Percentiles rank a stretch among this genome's conserved stretches.
Evolutionary conservation across 176 grass and related monocot genomes (phyloP).

Genomic region (Bonia amplexicaulis): DNA sequence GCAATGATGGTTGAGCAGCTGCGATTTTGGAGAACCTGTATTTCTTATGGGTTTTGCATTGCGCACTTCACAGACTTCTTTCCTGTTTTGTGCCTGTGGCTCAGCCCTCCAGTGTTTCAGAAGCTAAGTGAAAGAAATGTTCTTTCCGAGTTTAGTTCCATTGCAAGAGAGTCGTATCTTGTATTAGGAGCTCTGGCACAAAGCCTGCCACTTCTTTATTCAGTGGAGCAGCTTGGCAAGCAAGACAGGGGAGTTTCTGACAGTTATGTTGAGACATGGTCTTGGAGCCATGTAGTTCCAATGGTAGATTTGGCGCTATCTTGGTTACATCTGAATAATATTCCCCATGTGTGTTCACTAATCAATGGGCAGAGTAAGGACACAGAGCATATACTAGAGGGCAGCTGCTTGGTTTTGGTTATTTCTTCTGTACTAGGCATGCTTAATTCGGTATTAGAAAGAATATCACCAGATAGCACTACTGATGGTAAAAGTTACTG

Average conservation of each 20-base stretch:
- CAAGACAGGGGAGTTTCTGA: slow-evolving; percentile 30
- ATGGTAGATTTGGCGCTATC: slow-evolving; percentile 72
- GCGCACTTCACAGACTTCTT: slow-evolving; percentile 74
- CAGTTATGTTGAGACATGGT: slow-evolving; percentile 45
- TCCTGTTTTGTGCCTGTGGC: slow-evolving; percentile 69
- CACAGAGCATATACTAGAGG: slow-evolving; percentile 21
- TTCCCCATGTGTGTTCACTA: slow-evolving; percentile 42
- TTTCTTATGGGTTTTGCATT: slow-evolving; percentile 83
- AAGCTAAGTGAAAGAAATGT: slow-evolving; percentile 58
- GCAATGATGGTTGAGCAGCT: slow-evolving; percentile 83
- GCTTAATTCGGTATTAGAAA: slow-evolving; percentile 70
- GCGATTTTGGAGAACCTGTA: slow-evolving; percentile 76
- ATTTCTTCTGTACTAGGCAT: slow-evolving; percentile 81
- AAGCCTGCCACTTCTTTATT: slow-evolving; percentile 75
- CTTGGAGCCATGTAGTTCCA: slow-evolving; percentile 73
- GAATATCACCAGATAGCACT: slow-evolving; percentile 48
- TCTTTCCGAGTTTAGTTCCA: slow-evolving; percentile 65
- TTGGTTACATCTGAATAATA: slow-evolving; percentile 61
- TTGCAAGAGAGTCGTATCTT: slow-evolving; percentile 86
- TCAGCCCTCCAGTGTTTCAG: slow-evolving; percentile 52
- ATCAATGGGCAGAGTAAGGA: slow-evolving; percentile 26
- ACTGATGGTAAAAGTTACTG: slow-evolving; percentile 29
- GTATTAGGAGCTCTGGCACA: slow-evolving; percentile 66
- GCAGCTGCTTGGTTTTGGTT: slow-evolving; percentile 53
- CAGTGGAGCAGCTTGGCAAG: slow-evolving; percentile 42